Base-by-base conservation (phyloP, 192 early-diverging fungal genomes). In the Cladochytrium replicatum region DNA sequence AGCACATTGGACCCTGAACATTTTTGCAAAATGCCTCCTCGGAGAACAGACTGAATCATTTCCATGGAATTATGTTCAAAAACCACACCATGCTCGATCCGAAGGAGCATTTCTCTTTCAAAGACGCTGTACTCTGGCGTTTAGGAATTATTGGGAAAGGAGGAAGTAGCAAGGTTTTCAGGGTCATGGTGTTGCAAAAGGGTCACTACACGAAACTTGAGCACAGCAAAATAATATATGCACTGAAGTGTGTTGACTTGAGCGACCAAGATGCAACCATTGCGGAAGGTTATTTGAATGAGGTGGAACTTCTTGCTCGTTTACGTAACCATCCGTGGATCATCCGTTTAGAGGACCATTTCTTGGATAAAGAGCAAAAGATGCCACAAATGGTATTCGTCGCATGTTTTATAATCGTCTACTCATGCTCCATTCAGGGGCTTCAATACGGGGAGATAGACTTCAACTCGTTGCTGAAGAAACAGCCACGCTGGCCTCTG, bases 381-480 rank as follows among this genome's bases (percentile, higher is more conserved):
- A 52, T 69, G 23, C 40, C 89, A 13, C 67, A 76, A 29, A 74
- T 93, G 80, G 90, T 91, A 54, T 65, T 37, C 15, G 7, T 54
- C 2, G 6, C 17, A 41, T 23, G 5, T n/a, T 19, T 29, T 49
- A 6, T 21, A 3, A 25, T 24, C 8, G 28, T 17, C 43, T 30
- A 50, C 17, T 13, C 27, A 29, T 29, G 27, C 31, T 27, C 24
- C 6, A 43, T 23, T 28, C 57, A 82, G 78, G 31, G 84, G 2
- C 64, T 97, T 63, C 92, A 97, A 58, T 87, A 77, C 50, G 93
- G 93, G 9, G 91, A 95, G 52, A 84, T 82, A 6, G 91, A 95
- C 50, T 57, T 97, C 37, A 85, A 83, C 19, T 59, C 60, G 31
- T 32, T 75, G 11, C 42, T 75, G 30, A 41, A 59, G 23, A 60